A percentile compares a stretch with the other conserved stretches of the same genome.
Conservation (phyloP, 768 basidiomycete genomes). For the Tricholoma flavovirens region DNA sequence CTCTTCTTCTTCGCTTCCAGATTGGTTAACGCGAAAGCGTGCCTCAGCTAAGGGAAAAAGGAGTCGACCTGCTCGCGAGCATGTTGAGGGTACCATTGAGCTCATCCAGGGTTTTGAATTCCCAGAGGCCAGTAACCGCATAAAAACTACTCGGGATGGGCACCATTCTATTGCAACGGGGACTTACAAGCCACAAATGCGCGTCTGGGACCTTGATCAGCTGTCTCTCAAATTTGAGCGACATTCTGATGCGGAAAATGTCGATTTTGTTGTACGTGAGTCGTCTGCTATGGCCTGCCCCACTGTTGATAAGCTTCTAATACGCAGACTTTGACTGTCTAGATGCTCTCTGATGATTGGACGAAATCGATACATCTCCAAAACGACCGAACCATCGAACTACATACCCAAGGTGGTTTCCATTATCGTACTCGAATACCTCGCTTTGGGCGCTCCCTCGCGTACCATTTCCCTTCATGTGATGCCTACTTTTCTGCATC, state of each 20-base stretch:
- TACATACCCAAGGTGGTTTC: constrained; percentile 91
- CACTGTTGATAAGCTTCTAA: not conserved
- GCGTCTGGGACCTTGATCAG: constrained; percentile 92
- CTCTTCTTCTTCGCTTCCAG: constrained; percentile 87
- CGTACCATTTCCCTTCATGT: constrained; percentile 92
- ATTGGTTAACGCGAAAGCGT: constrained; percentile 83
- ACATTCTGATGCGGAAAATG: constrained; percentile 93
- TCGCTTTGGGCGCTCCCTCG: constrained; percentile 85
- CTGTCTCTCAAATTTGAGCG: constrained; percentile 93
- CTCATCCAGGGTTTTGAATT: constrained; percentile 96
- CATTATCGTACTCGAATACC: constrained; percentile 94
- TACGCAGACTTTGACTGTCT: constrained; percentile 6
- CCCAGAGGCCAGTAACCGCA: constrained; percentile 89
- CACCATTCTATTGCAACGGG: constrained; percentile 92
- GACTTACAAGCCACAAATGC: constrained; percentile 95
- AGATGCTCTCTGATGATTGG: constrained; percentile 98
- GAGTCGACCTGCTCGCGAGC: constrained; percentile 63
- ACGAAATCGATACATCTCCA: constrained; percentile 97
- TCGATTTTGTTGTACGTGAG: constrained; percentile 93
- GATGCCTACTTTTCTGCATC: constrained; percentile 83
- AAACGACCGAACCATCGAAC: constrained; percentile 88
- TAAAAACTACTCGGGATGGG: constrained; percentile 89
- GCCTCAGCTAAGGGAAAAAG: constrained; percentile 54
- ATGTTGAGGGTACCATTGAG: constrained; percentile 80
- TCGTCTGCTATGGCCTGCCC: constrained; percentile 20